Evolutionary conservation across 1,284 basidiomycete species (phyloP).

Genomic region (Xanthoconium separans): DNA sequence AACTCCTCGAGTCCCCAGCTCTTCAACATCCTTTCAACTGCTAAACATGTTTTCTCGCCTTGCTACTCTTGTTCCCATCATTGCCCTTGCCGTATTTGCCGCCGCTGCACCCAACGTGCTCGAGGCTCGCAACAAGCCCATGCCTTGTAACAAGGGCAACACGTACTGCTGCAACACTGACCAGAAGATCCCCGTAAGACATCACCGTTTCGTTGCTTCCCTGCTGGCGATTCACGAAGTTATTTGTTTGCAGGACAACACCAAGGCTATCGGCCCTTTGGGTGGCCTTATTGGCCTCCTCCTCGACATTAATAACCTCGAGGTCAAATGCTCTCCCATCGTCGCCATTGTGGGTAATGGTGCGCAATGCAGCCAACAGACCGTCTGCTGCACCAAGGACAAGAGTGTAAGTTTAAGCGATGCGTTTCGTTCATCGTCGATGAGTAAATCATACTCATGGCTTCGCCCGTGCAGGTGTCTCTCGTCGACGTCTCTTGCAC

Average conservation of each 20-base stretch:
- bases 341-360: background rate
- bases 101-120: background rate
- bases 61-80: background rate
- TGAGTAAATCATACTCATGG: too few species aligned
- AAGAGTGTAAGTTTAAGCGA: background rate
- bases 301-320: background rate
- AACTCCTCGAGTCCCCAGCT: background rate
- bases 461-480: too few species aligned
- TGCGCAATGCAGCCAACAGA: background rate
- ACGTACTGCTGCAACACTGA: background rate
- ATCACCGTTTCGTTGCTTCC: too few species aligned
- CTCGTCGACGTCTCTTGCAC: too few species aligned
- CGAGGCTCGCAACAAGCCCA: background rate
- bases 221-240: background rate
- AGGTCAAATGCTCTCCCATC: background rate
- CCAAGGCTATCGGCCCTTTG: too few species aligned
- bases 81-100: background rate
- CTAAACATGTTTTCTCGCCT: constrained; percentile 3
- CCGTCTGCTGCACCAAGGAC: background rate
- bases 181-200: background rate
- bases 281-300: background rate
- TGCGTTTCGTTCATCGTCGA: background rate
- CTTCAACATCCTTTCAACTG: background rate
- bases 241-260: background rate
- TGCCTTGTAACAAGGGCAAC: background rate